Evolutionary conservation across 176 grass and related monocot species (phyloP).

Genomic region (Bonia amplexicaulis): DNA sequence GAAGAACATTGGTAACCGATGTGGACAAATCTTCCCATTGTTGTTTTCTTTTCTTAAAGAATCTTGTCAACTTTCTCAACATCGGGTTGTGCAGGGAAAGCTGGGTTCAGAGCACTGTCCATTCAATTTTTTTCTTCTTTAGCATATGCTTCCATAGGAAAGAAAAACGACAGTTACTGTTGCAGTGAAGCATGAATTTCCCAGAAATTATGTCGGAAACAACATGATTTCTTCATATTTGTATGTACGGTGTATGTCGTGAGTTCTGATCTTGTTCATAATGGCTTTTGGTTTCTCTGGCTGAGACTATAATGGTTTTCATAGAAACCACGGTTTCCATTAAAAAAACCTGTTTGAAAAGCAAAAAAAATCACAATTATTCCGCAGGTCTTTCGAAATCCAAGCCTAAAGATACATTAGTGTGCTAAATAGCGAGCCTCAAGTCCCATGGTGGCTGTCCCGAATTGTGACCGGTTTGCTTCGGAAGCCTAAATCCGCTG

Average conservation of each 20-base stretch:
- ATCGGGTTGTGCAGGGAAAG: neutral
- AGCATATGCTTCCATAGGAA: too few relatives aligned
- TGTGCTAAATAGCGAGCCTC: neutral
- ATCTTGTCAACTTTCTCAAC: constrained; percentile 14
- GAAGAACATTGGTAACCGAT: constrained; percentile 30
- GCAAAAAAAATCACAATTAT: too few relatives aligned
- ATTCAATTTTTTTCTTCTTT: neutral
- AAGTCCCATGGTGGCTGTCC: neutral
- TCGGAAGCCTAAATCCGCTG: neutral
- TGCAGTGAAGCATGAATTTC: neutral
- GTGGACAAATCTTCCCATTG: constrained; percentile 29
- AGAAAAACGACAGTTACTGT: too few relatives aligned
- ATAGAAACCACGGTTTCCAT: too few relatives aligned
- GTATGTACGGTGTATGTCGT: neutral
- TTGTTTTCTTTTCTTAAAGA: constrained; percentile 34
- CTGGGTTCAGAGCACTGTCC: neutral
- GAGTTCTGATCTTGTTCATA: neutral
- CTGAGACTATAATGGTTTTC: too few relatives aligned
- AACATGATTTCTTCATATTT: neutral
- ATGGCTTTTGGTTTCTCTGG: too few relatives aligned
- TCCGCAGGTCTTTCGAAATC: too few relatives aligned
- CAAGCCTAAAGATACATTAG: neutral
- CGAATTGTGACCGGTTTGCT: neutral
- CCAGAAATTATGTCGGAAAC: neutral
- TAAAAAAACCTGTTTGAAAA: neutral